phyloP scores from a whole-genome alignment of 1,139 yeast genomes.

The Blastobotrys raffinosifermentans region DNA sequence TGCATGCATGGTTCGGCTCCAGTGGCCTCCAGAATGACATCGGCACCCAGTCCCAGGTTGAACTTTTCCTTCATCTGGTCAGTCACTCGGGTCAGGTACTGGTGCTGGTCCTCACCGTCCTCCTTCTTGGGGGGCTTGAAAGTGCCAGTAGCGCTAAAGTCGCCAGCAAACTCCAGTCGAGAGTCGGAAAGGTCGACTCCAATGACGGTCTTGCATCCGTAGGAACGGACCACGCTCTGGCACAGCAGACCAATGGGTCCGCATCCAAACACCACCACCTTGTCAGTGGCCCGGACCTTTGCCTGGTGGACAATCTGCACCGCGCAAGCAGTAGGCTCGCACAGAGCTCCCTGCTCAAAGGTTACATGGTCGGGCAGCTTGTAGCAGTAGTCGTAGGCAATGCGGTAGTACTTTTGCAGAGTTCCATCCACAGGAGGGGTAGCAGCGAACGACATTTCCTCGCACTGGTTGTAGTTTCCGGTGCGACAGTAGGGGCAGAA shows the following conservation, averaged over 20 bases:
- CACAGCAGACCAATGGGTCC: constrained; percentile 87
- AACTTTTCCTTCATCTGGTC: constrained; percentile 57
- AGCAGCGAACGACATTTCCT: constrained; percentile 81
- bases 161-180: constrained; percentile 32
- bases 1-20: constrained; percentile 63
- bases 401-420: constrained; percentile 59
- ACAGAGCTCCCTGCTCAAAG: constrained; percentile 81
- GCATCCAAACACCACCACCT: constrained; percentile 76
- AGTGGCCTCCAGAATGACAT: constrained; percentile 60
- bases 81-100: constrained; percentile 63
- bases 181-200: constrained; percentile 45
- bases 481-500: constrained; percentile 65
- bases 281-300: constrained; percentile 58
- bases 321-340: constrained; percentile 84
- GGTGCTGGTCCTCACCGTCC: constrained; percentile 45
- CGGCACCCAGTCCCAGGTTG: constrained; percentile 48
- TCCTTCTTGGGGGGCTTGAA: constrained; percentile 4
- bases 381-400: constrained; percentile 81
- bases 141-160: constrained; percentile 32
- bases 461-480: constrained; percentile 76
- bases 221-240: constrained; percentile 69
- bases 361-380: constrained; percentile 71
- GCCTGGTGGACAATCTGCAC: constrained; percentile 73
- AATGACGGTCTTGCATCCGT: constrained; percentile 66
- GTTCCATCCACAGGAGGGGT: constrained; percentile 75